phyloP scores from a whole-genome alignment of 1,139 yeast species.

The Suhomyces maxii region DNA sequence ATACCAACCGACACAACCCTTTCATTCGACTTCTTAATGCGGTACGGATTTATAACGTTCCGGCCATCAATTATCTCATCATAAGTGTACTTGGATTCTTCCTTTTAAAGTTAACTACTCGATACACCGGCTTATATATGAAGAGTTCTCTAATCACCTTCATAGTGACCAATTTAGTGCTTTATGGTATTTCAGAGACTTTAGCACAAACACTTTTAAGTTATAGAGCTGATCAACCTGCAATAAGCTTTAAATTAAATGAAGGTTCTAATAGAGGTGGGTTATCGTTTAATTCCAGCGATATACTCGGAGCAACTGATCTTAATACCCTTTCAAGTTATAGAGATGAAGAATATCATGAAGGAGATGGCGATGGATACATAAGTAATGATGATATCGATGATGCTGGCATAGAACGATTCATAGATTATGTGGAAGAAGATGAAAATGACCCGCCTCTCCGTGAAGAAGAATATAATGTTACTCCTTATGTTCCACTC shows the following conservation, averaged over 20 bases:
- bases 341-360: constrained; percentile 4
- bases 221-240: constrained; percentile 27
- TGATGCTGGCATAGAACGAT: constrained; percentile 34
- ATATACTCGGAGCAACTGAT: constrained; percentile 15
- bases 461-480: constrained; percentile 16
- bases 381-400: constrained; percentile 17
- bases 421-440: constrained; percentile 39
- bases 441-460: constrained; percentile 12
- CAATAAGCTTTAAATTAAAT: constrained; percentile 21
- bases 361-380: constrained; percentile 24
- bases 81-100: constrained; percentile 49
- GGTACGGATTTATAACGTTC: constrained; percentile 42
- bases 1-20: constrained; percentile 5
- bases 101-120: constrained; percentile 52
- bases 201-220: constrained; percentile 73
- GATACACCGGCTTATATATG: constrained; percentile 65
- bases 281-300: constrained; percentile 16
- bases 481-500: constrained; percentile 19
- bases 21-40: constrained; percentile 34
- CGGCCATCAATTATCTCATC: constrained; percentile 55
- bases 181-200: constrained; percentile 87
- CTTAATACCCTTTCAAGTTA: constrained; percentile 19
- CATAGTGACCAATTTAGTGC: constrained; percentile 74
- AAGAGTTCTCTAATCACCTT: constrained; percentile 72
- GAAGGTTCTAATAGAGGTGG: constrained; percentile 11